A percentile compares a stretch with the other conserved stretches of the same genome.
Evolutionary conservation across 257 asterid genomes (phyloP).

Genomic region (Cordia subcordata): DNA sequence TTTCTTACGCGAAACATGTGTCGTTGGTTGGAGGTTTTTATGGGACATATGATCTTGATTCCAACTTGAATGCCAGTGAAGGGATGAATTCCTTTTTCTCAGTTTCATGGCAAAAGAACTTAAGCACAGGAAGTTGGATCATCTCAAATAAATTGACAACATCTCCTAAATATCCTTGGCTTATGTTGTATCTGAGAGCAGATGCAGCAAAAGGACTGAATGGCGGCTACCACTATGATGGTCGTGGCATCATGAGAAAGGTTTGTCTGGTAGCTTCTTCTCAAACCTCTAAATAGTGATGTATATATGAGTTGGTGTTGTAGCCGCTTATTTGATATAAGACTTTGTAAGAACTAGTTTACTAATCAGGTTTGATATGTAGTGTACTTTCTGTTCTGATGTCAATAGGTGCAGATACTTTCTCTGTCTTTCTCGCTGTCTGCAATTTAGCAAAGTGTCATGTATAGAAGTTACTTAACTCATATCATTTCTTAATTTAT

Average conservation of each 20-base stretch:
- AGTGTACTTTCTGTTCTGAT: background rate
- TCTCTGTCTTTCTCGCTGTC: no score
- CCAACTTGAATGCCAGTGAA: conserved; percentile 38
- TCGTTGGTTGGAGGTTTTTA: conserved; percentile 71
- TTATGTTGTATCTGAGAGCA: conserved; percentile 74
- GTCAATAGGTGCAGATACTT: background rate
- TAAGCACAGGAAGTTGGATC: conserved; percentile 62
- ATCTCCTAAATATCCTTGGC: conserved; percentile 79
- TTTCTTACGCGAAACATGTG: conserved; percentile 14
- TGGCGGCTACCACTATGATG: conserved; percentile 77
- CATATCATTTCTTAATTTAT: no score
- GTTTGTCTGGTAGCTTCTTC: conserved; percentile 24
- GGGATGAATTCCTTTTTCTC: conserved; percentile 50
- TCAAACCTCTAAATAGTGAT: background rate
- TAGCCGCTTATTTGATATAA: background rate
- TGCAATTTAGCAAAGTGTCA: background rate
- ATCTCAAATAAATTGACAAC: conserved; percentile 59
- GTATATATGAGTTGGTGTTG: background rate
- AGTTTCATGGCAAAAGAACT: conserved; percentile 60
- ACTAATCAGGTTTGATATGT: background rate
- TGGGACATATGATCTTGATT: conserved; percentile 78
- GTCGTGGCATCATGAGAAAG: conserved; percentile 74
- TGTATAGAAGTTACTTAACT: background rate
- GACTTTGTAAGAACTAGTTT: background rate
- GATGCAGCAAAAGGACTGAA: conserved; percentile 71